Evolutionary conservation across 2,329 filamentous ascomycete genomes (phyloP).

Genomic region (Pseudogymnoascus sp.): DNA sequence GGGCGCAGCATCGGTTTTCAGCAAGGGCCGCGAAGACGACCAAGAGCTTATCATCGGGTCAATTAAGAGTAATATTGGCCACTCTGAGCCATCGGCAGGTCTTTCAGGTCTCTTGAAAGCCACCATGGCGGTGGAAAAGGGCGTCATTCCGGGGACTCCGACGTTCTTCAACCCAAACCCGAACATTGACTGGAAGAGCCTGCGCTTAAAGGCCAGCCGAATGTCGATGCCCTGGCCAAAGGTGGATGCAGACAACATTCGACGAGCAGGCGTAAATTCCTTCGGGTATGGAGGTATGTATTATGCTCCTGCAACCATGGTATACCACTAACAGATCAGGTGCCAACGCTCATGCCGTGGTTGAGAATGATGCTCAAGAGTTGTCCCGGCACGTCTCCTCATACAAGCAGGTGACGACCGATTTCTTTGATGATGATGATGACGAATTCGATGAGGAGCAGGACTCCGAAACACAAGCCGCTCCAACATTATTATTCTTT

Average conservation of each 20-base stretch:
- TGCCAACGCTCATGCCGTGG: not conserved
- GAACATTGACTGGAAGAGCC: conserved; percentile 6
- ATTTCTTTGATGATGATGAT: conserved; percentile 11
- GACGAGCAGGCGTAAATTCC: conserved; percentile 17
- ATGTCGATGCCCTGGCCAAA: not conserved
- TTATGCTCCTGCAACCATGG: conserved; percentile 6
- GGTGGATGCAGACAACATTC: not conserved
- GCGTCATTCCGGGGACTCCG: conserved; percentile 24
- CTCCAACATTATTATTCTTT: conserved; percentile 18
- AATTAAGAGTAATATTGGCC: conserved; percentile 25
- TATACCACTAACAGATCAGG: conserved; percentile 14
- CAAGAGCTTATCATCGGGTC: conserved; percentile 14
- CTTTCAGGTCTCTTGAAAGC: conserved; percentile 21
- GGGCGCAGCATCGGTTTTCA: conserved; percentile 17
- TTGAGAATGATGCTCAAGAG: not conserved
- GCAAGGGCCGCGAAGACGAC: conserved; percentile 13
- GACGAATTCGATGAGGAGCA: conserved; percentile 12
- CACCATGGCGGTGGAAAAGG: conserved; percentile 26
- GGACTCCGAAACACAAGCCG: not conserved
- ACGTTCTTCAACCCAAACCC: conserved; percentile 27
- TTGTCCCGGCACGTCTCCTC: not conserved
- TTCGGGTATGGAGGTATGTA: conserved; percentile 37
- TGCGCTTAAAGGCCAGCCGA: too few species aligned
- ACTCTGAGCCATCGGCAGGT: conserved; percentile 21
- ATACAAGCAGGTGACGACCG: not conserved